Evolutionary conservation across 306 rosid genomes (phyloP), one percentile per base, ranked within the genome.

Genomic region (Dryas drummondii): DNA sequence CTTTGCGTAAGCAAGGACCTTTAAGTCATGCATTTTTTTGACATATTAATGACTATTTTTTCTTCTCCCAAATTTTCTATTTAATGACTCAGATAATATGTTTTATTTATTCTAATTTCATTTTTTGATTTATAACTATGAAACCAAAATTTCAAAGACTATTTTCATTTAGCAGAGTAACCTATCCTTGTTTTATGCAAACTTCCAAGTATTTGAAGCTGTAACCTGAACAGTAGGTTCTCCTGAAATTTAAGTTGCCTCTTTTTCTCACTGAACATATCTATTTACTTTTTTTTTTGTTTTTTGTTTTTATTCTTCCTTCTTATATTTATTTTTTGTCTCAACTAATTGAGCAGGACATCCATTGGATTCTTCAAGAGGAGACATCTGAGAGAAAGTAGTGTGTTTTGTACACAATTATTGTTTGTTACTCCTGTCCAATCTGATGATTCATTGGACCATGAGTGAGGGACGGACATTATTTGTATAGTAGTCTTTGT

Each of bases 281-380:
- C 14, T 11, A 41, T 42, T n/a, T 49, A n/a, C 37, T 44, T 70
- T 49, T 45, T 67, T 60, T 1, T 12, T 26, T 19, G 51, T 32
- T 26, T 19, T 3, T 7, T n/a, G n/a, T 27, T 9, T 46, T 13
- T 32, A 17, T 62, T 51, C 15, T 6, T 16, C 14, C 32, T 55
- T 55, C 4, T 73, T 2, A 19, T 75, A 41, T 19, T 41, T n/a
- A 56, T 61, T 41, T 42, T 26, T 47, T 64, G 22, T 42, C 26
- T 66, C 51, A 41, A 54, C n/a, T 49, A 14, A 9, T 75, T 66
- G 15, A 44, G 49, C 84, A 83, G 87, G 84, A 80, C 50, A 74
- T 80, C 42, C 81, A 69, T n/a, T 84, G 87, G 87, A 44, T 80
- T 78, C 67, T 56, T 49, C 71, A 51, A 49, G 80, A 80, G 73